Conservation (phyloP, 176 grass and related monocot species). For the Otatea glauca region DNA sequence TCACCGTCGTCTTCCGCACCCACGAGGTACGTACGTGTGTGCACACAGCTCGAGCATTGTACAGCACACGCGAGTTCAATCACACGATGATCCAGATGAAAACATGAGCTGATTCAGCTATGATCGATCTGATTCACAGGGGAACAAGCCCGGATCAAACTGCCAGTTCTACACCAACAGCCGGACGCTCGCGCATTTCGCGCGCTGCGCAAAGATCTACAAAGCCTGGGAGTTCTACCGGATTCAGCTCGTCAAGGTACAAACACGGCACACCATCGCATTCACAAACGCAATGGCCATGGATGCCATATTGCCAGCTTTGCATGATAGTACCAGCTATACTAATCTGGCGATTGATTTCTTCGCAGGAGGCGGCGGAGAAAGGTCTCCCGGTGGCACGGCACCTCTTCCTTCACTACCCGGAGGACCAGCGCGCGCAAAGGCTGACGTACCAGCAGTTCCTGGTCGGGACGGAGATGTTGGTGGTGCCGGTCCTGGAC, state of each 20-base stretch:
- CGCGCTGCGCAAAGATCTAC: slow-evolving; percentile 89
- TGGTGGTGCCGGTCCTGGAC: slow-evolving; percentile 86
- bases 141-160: slow-evolving; percentile 79
- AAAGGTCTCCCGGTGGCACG: slow-evolving; percentile 75
- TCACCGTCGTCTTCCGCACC: slow-evolving; percentile 85
- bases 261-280: background rate
- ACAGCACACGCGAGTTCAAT: too few relatives aligned
- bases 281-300: background rate
- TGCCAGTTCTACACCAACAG: slow-evolving; percentile 81
- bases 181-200: slow-evolving; percentile 70
- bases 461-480: slow-evolving; percentile 71
- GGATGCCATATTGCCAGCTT: background rate
- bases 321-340: background rate
- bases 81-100: background rate
- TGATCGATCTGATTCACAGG: slow-evolving; percentile 45
- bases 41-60: too few relatives aligned
- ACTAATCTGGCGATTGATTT: background rate
- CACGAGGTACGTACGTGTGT: slow-evolving; percentile 58
- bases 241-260: slow-evolving; percentile 63
- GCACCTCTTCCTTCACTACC: slow-evolving; percentile 90
- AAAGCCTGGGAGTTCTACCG: slow-evolving; percentile 92
- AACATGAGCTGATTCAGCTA: slow-evolving; percentile 7
- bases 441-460: slow-evolving; percentile 80
- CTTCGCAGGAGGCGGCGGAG: slow-evolving; percentile 56
- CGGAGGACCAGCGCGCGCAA: slow-evolving; percentile 65